Conservation (phyloP, 2,329 filamentous ascomycete species). For the Clarireedia paspali region DNA sequence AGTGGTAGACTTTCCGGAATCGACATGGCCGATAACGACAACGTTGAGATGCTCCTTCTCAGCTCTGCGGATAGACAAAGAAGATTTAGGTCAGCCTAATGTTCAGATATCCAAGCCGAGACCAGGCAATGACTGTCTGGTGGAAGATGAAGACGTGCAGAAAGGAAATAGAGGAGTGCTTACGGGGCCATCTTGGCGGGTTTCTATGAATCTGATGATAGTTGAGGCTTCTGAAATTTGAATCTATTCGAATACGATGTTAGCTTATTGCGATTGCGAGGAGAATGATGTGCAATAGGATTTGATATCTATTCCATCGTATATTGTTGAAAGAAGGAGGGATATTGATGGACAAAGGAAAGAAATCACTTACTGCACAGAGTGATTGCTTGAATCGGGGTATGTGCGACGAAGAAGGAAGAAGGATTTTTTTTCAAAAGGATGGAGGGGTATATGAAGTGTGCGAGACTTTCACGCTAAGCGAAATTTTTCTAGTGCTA, state of each 20-base stretch:
- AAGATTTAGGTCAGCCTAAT: too few species aligned
- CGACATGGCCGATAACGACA: constrained; percentile 99
- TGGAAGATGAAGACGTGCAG: too few species aligned
- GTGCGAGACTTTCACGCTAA: background rate
- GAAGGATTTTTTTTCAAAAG: constrained; percentile 1
- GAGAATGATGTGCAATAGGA: constrained; percentile 1
- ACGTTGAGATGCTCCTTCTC: constrained; percentile 89
- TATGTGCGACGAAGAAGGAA: constrained; percentile 23
- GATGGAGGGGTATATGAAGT: constrained; percentile 8
- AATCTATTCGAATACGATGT: constrained; percentile 23
- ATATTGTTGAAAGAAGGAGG: background rate
- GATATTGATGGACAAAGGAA: background rate
- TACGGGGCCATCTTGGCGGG: constrained; percentile 27
- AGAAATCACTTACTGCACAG: constrained; percentile 24
- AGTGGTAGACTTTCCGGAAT: constrained; percentile 98
- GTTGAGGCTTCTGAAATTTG: constrained; percentile 14
- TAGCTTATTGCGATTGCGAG: background rate
- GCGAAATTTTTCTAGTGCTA: constrained; percentile 3
- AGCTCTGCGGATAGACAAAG: constrained; percentile 10
- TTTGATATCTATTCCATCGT: background rate
- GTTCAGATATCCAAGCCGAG: too few species aligned
- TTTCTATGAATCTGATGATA: constrained; percentile 22
- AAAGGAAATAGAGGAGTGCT: too few species aligned
- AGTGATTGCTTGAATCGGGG: constrained; percentile 29
- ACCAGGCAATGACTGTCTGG: too few species aligned